Percentiles rank a stretch among this genome's conserved stretches.
These are phyloP conservation scores for Allomyces javanicus DNA, from an alignment of 192 early-diverging fungal species.

Conservation along the genomic window DNA sequence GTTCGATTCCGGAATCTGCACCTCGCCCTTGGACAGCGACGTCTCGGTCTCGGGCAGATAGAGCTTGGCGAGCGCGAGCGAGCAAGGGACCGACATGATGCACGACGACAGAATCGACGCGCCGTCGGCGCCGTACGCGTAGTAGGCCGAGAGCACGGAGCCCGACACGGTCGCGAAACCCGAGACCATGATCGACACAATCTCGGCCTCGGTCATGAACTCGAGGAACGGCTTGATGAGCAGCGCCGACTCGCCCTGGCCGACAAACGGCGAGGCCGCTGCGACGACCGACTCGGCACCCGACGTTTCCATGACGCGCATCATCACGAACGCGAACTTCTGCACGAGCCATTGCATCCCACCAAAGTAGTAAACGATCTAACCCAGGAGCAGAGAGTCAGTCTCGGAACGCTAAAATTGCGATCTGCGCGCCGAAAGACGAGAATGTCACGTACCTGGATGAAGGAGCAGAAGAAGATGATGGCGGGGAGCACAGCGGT, in stretches of 20 bases:
- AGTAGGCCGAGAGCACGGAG: constrained; percentile 55
- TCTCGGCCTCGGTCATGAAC: constrained; percentile 64
- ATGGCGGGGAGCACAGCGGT: constrained; percentile 59
- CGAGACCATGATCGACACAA: constrained; percentile 70
- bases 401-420: too few relatives aligned
- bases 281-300: constrained; percentile 70
- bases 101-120: constrained; percentile 59
- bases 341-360: constrained; percentile 60
- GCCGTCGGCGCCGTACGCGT: constrained; percentile 41
- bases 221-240: constrained; percentile 61
- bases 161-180: constrained; percentile 83
- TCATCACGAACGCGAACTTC: constrained; percentile 39
- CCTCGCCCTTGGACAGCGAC: constrained; percentile 50
- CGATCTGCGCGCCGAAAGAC: too few relatives aligned
- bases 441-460: constrained; percentile 19
- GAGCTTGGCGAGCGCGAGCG: constrained; percentile 66
- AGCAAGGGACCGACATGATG: constrained; percentile 78
- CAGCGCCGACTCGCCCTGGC: constrained; percentile 61
- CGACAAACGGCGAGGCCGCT: constrained; percentile 67
- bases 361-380: constrained; percentile 58
- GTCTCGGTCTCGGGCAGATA: constrained; percentile 67
- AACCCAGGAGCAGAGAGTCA: too few relatives aligned
- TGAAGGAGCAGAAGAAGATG: constrained; percentile 72
- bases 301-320: constrained; percentile 48
- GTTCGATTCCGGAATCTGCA: constrained; percentile 27